Percentiles rank a stretch among this genome's conserved stretches.
Evolutionary conservation across 768 basidiomycete genomes (phyloP).

Genomic region (Pholiota microspora): DNA sequence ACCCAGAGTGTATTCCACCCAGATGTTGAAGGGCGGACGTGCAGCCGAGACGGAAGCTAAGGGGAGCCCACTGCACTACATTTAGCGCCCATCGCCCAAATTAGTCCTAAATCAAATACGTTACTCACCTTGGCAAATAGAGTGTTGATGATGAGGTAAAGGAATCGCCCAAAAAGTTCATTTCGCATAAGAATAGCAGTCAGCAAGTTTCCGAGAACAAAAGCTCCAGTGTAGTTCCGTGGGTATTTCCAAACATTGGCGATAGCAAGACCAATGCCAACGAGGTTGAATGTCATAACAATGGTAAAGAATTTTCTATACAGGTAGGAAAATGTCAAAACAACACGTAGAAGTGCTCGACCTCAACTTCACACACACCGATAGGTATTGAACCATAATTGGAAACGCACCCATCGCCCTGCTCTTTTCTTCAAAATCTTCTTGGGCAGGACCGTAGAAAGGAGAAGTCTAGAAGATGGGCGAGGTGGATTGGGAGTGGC

Average conservation of each 20-base stretch:
- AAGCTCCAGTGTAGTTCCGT: conserved; percentile 60
- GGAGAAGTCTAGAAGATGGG: background rate
- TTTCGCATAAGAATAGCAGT: conserved; percentile 76
- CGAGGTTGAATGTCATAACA: conserved; percentile 56
- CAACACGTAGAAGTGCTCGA: background rate
- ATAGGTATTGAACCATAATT: conserved; percentile 80
- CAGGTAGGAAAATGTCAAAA: background rate
- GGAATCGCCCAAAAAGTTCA: conserved; percentile 75
- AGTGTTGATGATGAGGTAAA: conserved; percentile 72
- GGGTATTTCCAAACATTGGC: conserved; percentile 70
- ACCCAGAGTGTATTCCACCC: conserved; percentile 84
- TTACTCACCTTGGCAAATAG: conserved; percentile 69
- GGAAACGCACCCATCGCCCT: conserved; percentile 57
- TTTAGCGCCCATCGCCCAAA: conserved; percentile 7
- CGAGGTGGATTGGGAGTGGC: background rate
- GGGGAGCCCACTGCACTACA: conserved; percentile 39
- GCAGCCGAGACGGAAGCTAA: conserved; percentile 61
- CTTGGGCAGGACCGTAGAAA: conserved; percentile 7
- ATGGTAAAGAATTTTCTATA: conserved; percentile 72
- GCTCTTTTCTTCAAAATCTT: conserved; percentile 32
- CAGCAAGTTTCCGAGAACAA: conserved; percentile 74
- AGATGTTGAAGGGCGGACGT: conserved; percentile 77
- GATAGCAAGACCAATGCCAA: conserved; percentile 58
- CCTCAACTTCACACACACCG: conserved; percentile 37
- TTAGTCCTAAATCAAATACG: background rate